Evolutionary conservation across 1,284 basidiomycete species (phyloP), one percentile per base, ranked within the genome.

Genomic region (Meira miltonrushii): DNA sequence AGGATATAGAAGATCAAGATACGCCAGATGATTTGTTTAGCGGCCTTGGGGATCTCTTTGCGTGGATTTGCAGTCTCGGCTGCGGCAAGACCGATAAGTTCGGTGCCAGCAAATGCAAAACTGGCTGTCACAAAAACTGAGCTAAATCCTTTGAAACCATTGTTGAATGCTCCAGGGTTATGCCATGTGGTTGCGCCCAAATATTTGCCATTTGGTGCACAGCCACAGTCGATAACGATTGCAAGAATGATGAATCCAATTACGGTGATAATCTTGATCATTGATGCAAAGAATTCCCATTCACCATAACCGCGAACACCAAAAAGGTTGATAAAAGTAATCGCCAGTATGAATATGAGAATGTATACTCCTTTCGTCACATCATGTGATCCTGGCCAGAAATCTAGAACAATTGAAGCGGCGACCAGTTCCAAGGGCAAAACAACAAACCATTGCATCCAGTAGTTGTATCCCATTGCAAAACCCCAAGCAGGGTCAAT

Each of bases 51-150:
- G 52, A 83, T 75, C 46, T 79, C 77, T 67, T 79, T 80, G 56
- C 81, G 72, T 8, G 81, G 81, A 72, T 82, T 80, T 58, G 76
- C 75, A 2, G 82, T 82, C 82, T 88, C 60, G 85, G 88, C 67
- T 81, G 83, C 74, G 80, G 85, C 64, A 80, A 85, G 63, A 86
- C 87, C 87, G 83, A 88, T 51, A 2, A 91, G 64, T 63, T 77
- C 66, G 12, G 70, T 79, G 48, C 79, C 72, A 10, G 69, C 61
- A 43, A 74, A 77, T 43, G 71, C 66, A 57, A 77, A 75, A 11
- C 74, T 72, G n/a, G 73, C 75, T 0, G 64, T 66, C 49, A 72
- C 67, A 38, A 78, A 78, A 33, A 75, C 63, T n/a, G 67, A 65
- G 15, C 62, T 61, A 65, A 75, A 74, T 37, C 75, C 75, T 57